Percentiles rank a stretch among this genome's conserved stretches.
phyloP scores from a whole-genome alignment of 805 yeast species.

The Cyberlindnera misumaiensis region DNA sequence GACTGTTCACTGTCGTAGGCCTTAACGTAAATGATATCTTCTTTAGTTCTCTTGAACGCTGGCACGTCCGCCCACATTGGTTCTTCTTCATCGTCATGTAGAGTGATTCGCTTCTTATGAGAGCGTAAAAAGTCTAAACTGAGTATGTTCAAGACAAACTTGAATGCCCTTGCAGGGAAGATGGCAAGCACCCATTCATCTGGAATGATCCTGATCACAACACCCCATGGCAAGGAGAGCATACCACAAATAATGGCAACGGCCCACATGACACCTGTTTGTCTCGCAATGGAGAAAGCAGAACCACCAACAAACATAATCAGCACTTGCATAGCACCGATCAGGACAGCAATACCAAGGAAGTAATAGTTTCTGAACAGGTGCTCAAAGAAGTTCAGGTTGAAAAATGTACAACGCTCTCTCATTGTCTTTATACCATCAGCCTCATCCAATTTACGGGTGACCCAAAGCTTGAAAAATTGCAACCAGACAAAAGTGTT shows the following conservation, averaged over 20 bases:
- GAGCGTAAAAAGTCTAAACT: constrained; percentile 15
- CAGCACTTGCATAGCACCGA: constrained; percentile 77
- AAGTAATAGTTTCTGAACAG: constrained; percentile 80
- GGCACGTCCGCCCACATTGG: constrained; percentile 23
- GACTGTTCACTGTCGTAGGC: constrained; percentile 15
- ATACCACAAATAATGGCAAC: constrained; percentile 79
- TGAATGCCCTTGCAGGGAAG: constrained; percentile 51
- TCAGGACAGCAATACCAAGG: constrained; percentile 59
- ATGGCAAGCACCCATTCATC: constrained; percentile 61
- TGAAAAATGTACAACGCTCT: constrained; percentile 53
- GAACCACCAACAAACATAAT: constrained; percentile 98
- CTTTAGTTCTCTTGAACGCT: constrained; percentile 27
- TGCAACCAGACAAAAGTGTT: constrained; percentile 98
- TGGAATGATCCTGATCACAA: constrained; percentile 71
- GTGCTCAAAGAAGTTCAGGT: constrained; percentile 79
- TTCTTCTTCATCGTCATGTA: constrained; percentile 12
- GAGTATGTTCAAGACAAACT: constrained; percentile 10
- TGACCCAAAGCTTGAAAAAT: constrained; percentile 85
- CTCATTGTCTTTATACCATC: constrained; percentile 54
- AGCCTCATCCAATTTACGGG: constrained; percentile 86
- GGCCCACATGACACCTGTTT: constrained; percentile 85
- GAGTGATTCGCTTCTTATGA: constrained; percentile 5
- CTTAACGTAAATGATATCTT: constrained; percentile 23
- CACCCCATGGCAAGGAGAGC: constrained; percentile 75
- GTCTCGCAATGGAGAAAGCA: constrained; percentile 78